Evolutionary conservation across 2,329 filamentous ascomycete genomes (phyloP), one percentile per base, ranked within the genome.

Genomic region (Pseudocercospora macadamiae): DNA sequence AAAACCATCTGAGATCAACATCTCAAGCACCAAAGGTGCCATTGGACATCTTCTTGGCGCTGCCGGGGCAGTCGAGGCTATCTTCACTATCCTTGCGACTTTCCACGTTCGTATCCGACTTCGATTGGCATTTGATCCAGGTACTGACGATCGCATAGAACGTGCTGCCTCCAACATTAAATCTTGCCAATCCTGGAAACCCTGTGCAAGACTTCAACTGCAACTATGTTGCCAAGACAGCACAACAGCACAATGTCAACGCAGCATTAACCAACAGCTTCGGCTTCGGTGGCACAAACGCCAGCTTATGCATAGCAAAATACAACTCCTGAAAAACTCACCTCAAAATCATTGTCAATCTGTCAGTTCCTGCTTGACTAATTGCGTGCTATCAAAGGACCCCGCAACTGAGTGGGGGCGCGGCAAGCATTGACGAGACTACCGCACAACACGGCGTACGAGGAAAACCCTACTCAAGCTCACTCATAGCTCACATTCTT

Each of bases 201-300:
- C 77, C 88, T 42, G 80, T 85, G 1, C 82, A 80, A 57, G 82
- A 86, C 3, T 89, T 90, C 54, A 79, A 86, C 63, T 96, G 93
- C 78, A 97, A 97, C 71, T 93, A 97, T 73, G 87, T 96, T 3
- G 85, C 92, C 0, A 80, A 86, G 3, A 71, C 79, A 45, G 82
- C 91, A 0, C 93, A 97, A 74, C 75, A 89, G 53, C 87, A 85
- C 64, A 72, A 80, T 2, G 85, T 97, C 9, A 78, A 86, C 57
- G 88, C 93, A 19, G 90, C 90, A 4, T 69, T 99, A 58, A 95
- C 91, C 3, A 99, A 99, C 71, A 97, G 93, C 73, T 99, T 99
- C 77, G 95, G 95, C 0, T 99, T 99, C 77, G 95, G 95, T 9
- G 95, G 95, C 14, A 97, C 93, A 1, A 99, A 99, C 77, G 93